Base-by-base conservation (phyloP, 208 protist genomes). In the Wallacemonas sp. region DNA sequence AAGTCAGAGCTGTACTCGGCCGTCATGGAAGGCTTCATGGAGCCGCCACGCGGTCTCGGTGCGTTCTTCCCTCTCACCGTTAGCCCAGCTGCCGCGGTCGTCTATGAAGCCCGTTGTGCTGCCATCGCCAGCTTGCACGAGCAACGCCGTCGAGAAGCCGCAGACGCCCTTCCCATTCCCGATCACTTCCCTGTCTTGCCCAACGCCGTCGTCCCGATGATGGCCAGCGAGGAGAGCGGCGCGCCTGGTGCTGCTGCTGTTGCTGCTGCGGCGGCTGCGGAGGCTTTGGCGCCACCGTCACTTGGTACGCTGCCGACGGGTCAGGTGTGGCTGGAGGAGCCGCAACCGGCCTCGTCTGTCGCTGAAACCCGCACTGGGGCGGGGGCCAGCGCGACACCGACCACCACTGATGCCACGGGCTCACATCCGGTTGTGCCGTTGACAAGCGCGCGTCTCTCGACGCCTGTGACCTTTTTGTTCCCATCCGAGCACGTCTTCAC, bases 401-500 rank as follows among this genome's bases (percentile, higher is more conserved):
- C 54, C 16, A 61, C 24, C 19, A 5, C 43, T 19, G 55, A 61
- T 32, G 66, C 70, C 17, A 43, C 68, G 8, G 33, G 65, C 6
- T 34, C 44, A 43, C 44, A 36, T 14, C 14, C 24, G 12, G 1
- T 14, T n/a, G n/a, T n/a, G 48, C 19, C 19, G 26, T 23, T 43
- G 34, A 23, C 46, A 1, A 9, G 47, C 16, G 19, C 27, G 4
- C 36, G 44, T 24, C 33, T 64, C 39, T 66, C 62, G 29, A 33
- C 43, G 26, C 24, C 61, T 16, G 65, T 64, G 23, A 66, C 58
- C 17, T 55, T 81, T 26, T 61, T 85, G 41, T 83, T 82, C 48
- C 69, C 80, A 1, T 27, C 67, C 14, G 38, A 33, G 6, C 71
- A 88, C 49, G 71, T 83, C 19, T 32, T 83, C 12, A 34, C 71